Conservation (phyloP, 345 rosid genomes). For the Schrenkiella parvula region DNA sequence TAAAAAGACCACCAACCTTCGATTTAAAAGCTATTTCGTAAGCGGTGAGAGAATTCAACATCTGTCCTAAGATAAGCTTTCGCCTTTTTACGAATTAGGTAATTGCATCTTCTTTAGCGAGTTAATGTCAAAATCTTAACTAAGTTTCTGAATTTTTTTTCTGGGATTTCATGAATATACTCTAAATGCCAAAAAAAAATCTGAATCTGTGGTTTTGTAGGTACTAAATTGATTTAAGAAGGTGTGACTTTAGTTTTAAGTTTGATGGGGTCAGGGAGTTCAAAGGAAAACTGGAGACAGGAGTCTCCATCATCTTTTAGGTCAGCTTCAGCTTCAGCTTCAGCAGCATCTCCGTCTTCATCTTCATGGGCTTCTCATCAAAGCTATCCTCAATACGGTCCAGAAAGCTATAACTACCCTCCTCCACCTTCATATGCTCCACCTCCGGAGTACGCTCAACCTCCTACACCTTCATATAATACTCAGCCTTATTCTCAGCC, state of each 20-base stretch:
- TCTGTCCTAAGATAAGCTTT: background rate
- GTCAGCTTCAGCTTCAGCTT: slow-evolving; percentile 28
- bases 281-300: slow-evolving; percentile 56
- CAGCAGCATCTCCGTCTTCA: slow-evolving; percentile 29
- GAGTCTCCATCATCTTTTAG: slow-evolving; percentile 30
- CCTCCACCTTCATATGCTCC: slow-evolving; percentile 34
- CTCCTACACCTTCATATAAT: slow-evolving; percentile 33
- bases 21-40: background rate
- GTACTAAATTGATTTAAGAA: background rate
- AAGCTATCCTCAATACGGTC: slow-evolving; percentile 41
- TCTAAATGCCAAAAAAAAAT: background rate
- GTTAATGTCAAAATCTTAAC: background rate
- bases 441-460: slow-evolving; percentile 9
- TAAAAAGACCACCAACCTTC: slow-evolving; percentile 8
- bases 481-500: slow-evolving; percentile 38
- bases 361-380: slow-evolving; percentile 48
- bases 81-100: background rate
- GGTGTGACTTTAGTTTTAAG: background rate
- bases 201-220: slow-evolving; percentile 1
- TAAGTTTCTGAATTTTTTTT: slow-evolving; percentile 7
- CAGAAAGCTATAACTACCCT: slow-evolving; percentile 41
- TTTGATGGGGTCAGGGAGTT: slow-evolving; percentile 65
- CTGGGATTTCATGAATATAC: background rate
- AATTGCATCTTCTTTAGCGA: background rate
- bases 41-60: slow-evolving; percentile 7